Evolutionary conservation across 805 yeast species (phyloP), one percentile per base, ranked within the genome.

Genomic region (Candida ulmi): DNA sequence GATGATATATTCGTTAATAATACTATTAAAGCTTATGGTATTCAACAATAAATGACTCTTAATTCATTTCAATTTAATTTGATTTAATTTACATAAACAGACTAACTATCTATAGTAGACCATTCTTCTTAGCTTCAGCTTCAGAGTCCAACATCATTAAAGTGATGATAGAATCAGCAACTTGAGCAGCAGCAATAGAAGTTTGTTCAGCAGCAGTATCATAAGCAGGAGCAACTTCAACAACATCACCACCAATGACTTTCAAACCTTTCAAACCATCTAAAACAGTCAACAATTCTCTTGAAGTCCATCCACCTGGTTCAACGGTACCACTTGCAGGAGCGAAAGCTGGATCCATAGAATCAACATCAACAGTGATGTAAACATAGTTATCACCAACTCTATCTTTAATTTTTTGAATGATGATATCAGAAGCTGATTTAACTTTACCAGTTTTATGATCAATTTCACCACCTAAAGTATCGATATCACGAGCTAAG

Each of bases 201-300:
- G 88, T 80, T 41, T 72, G 68, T 46, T 74, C 85, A 18, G 79
- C 84, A n/a, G 78, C 72, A 26, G 74, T 71, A 47, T 80, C 83
- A 45, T 63, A 80, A 2, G 84, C 78, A 3, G 87, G 86, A 29
- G 76, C 62, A 34, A 72, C 78, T 46, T 72, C 78, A 17, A 72
- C 78, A 33, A 72, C 73, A 44, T 72, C 77, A 40, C 70, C 76
- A 30, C 78, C 78, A 32, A 72, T 58, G 27, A 72, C 51, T 43
- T 71, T 60, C 30, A 72, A 42, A 3, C 76, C 78, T 42, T 63
- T 62, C 35, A 71, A 52, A 9, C 71, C 69, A 43, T 68, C 72
- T 34, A 71, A 52, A 9, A 72, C 55, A 8, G 64, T 55, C 30
- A 71, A 53, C 30, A 72, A 51, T 49, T 72, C 79, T 36, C 79